Conservation (phyloP, 176 grass and related monocot genomes). For the Miscanthus lutarioriparius region DNA sequence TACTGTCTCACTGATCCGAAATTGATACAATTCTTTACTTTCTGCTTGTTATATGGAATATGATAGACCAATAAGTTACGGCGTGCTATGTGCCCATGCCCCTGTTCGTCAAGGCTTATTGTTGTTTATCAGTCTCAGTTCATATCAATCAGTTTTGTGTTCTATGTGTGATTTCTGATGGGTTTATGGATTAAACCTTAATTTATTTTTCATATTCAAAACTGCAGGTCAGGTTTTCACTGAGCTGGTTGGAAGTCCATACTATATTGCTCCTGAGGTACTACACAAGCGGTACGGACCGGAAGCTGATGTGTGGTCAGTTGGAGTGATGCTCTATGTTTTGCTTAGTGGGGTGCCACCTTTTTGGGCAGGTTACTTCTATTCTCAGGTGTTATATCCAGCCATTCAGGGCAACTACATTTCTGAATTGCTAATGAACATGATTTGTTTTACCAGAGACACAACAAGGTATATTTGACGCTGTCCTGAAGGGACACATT, state of each 20-base stretch:
- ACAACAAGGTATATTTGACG: slow-evolving; percentile 96
- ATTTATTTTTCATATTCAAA: background rate
- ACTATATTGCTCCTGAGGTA: slow-evolving; percentile 90
- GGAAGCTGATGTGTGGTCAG: slow-evolving; percentile 87
- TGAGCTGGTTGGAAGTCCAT: slow-evolving; percentile 87
- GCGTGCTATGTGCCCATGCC: background rate
- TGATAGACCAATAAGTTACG: background rate
- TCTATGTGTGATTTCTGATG: background rate
- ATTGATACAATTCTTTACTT: background rate
- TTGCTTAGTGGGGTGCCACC: slow-evolving; percentile 87
- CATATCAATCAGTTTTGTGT: background rate
- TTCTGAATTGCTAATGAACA: slow-evolving; percentile 22
- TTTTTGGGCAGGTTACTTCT: slow-evolving; percentile 81
- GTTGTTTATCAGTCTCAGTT: background rate
- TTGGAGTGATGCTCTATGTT: slow-evolving; percentile 86
- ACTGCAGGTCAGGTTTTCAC: slow-evolving; percentile 73
- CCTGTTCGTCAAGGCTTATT: background rate
- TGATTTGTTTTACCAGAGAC: slow-evolving; percentile 48
- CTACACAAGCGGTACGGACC: slow-evolving; percentile 78
- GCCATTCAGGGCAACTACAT: slow-evolving; percentile 5
- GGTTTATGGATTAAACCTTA: background rate
- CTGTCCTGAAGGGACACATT: slow-evolving; percentile 78
- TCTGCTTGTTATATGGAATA: background rate
- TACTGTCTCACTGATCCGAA: background rate
- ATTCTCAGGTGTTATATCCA: slow-evolving; percentile 19